A percentile compares a stretch with the other conserved stretches of the same genome.
Evolutionary conservation across 2,329 filamentous ascomycete genomes (phyloP).

Genomic region (Talaromyces sp.): DNA sequence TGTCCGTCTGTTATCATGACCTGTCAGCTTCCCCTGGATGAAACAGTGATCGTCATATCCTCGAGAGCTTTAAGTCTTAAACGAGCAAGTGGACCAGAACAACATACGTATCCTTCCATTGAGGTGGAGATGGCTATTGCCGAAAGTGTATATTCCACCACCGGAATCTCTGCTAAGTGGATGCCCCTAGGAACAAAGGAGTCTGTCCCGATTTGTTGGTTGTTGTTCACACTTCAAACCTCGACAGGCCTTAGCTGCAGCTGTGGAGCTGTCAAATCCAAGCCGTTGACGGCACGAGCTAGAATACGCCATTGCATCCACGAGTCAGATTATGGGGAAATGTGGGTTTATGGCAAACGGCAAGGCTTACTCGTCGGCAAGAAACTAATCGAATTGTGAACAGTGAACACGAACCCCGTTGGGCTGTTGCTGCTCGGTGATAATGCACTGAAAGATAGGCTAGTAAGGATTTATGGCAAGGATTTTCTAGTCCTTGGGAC

Average conservation of each 20-base stretch:
- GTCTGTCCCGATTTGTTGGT: neutral
- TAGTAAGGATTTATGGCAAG: neutral
- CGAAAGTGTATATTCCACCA: neutral
- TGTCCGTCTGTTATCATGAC: neutral
- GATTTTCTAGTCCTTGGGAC: neutral
- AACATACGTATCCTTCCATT: neutral
- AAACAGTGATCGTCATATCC: neutral
- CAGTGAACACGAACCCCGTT: neutral
- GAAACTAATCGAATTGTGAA: too few relatives aligned
- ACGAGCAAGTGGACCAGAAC: neutral
- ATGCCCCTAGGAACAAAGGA: neutral
- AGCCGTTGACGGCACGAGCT: neutral
- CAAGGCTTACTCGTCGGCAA: neutral
- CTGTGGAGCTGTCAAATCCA: slow-evolving; percentile 1
- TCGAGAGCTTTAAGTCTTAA: neutral
- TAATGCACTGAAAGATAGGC: too few relatives aligned
- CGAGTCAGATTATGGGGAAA: neutral
- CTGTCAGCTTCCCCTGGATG: neutral
- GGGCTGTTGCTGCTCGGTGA: neutral
- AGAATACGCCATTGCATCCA: neutral
- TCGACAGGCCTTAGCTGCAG: neutral
- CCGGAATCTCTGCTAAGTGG: neutral
- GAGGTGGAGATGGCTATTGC: neutral
- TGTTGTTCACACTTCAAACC: neutral
- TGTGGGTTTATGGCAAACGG: neutral